Percentiles rank a stretch among this genome's conserved stretches.
Evolutionary conservation across 2,329 filamentous ascomycete genomes (phyloP).

Genomic region (Tolypocladium sp.): DNA sequence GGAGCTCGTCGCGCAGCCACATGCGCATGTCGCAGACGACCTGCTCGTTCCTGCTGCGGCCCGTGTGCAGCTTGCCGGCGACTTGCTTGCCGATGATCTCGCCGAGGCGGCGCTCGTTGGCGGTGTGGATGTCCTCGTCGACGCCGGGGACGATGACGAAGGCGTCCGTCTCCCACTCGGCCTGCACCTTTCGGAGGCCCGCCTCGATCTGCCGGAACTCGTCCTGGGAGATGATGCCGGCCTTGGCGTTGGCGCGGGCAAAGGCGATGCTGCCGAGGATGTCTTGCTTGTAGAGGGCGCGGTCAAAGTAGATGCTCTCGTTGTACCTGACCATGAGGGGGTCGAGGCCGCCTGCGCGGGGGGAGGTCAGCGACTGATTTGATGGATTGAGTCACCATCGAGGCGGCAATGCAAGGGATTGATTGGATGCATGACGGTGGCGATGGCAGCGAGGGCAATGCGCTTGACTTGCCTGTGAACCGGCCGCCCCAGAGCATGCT

Average conservation of each 20-base stretch:
- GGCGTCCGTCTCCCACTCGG: slow-evolving; percentile 41
- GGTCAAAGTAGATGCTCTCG: slow-evolving; percentile 70
- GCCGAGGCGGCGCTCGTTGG: slow-evolving; percentile 62
- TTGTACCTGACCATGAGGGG: slow-evolving; percentile 85
- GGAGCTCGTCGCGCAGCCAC: slow-evolving; percentile 72
- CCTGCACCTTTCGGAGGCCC: slow-evolving; percentile 51
- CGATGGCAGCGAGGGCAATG: background rate
- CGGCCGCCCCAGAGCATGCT: slow-evolving; percentile 35
- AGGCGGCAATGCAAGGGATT: background rate
- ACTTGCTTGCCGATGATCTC: slow-evolving; percentile 82
- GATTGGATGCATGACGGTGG: background rate
- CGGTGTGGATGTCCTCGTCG: slow-evolving; percentile 57
- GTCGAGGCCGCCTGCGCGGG: slow-evolving; percentile 60
- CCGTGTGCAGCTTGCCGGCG: slow-evolving; percentile 83
- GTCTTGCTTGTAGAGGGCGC: slow-evolving; percentile 68
- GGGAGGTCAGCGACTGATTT: slow-evolving; percentile 9
- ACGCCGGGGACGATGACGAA: slow-evolving; percentile 43
- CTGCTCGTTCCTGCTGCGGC: slow-evolving; percentile 82
- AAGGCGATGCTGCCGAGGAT: slow-evolving; percentile 75
- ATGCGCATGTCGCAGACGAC: slow-evolving; percentile 84
- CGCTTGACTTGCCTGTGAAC: slow-evolving; percentile 33
- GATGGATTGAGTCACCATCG: background rate
- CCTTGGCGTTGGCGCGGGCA: slow-evolving; percentile 68
- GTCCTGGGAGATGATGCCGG: slow-evolving; percentile 60
- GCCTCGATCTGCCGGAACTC: slow-evolving; percentile 69